Evolutionary conservation across 2,329 filamentous ascomycete species (phyloP).

Genomic region (Trichoderma brevicompactum): DNA sequence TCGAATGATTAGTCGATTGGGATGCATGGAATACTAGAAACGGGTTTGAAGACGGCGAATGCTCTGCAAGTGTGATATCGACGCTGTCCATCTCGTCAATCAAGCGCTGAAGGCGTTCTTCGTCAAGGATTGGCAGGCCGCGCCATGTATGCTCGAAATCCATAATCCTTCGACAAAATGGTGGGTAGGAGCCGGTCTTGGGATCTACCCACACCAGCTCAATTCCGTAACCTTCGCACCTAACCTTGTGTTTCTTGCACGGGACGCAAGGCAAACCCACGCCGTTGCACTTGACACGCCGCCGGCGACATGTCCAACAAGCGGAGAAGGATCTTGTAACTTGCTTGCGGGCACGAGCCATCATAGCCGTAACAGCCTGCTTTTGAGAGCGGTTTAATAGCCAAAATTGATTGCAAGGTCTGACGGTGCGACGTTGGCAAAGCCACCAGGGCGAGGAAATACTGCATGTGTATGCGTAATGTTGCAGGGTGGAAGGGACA

Average conservation of each 20-base stretch:
- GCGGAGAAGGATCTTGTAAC: conserved; percentile 21
- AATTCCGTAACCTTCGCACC: conserved; percentile 18
- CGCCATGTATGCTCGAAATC: conserved; percentile 19
- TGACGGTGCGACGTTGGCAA: too few species aligned
- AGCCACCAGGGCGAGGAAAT: too few species aligned
- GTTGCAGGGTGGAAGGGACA: too few species aligned
- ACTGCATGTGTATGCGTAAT: too few species aligned
- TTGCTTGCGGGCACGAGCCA: conserved; percentile 18
- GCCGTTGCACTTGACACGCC: conserved; percentile 21
- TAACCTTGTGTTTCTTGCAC: conserved; percentile 12
- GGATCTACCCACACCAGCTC: conserved; percentile 21
- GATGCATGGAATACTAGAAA: background rate
- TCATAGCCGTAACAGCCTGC: background rate
- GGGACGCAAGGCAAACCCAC: conserved; percentile 7
- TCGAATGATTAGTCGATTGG: background rate
- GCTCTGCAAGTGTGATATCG: background rate
- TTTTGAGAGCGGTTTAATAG: too few species aligned
- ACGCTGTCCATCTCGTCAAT: conserved; percentile 1
- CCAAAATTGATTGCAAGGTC: too few species aligned
- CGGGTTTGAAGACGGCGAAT: background rate
- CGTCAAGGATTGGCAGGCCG: background rate
- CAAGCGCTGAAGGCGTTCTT: conserved; percentile 6
- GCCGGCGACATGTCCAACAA: conserved; percentile 18
- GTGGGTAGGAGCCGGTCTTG: conserved; percentile 12
- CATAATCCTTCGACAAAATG: conserved; percentile 10